phyloP scores from a whole-genome alignment of 306 rosid genomes.

The Ammopiptanthus mongolicus region DNA sequence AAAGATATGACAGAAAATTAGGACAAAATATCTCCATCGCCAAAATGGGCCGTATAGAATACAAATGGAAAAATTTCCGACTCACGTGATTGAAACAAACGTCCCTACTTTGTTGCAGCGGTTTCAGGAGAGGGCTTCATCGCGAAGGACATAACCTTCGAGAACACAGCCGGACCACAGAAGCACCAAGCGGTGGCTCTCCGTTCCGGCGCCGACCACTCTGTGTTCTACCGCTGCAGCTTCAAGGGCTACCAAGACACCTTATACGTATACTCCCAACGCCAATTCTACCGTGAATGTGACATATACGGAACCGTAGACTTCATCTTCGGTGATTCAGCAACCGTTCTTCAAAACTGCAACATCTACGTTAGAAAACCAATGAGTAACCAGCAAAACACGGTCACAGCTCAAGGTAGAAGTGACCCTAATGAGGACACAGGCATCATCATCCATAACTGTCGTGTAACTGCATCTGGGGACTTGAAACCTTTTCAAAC shows the following conservation, averaged over 20 bases:
- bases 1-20: no score
- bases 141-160: conserved; percentile 71
- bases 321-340: conserved; percentile 69
- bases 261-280: conserved; percentile 52
- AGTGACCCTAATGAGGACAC: conserved; percentile 73
- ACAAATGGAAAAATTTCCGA: no score
- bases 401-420: conserved; percentile 68
- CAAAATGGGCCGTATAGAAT: no score
- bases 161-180: conserved; percentile 80
- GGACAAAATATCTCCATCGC: no score
- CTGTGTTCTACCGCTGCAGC: conserved; percentile 65
- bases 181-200: conserved; percentile 77
- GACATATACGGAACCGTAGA: conserved; percentile 69
- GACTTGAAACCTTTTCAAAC: conserved; percentile 38
- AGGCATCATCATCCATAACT: conserved; percentile 55
- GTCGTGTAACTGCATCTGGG: conserved; percentile 27
- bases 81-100: background rate
- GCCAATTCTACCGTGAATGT: conserved; percentile 89
- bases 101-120: conserved; percentile 22
- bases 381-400: conserved; percentile 40
- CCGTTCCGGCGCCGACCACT: conserved; percentile 59
- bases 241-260: conserved; percentile 85
- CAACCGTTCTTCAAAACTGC: conserved; percentile 52
- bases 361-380: conserved; percentile 56
- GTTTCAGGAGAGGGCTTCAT: conserved; percentile 68